Percentiles rank a stretch among this genome's conserved stretches.
Evolutionary conservation across 1,139 yeast species (phyloP).

Genomic region (Yamadazyma jaroonii): DNA sequence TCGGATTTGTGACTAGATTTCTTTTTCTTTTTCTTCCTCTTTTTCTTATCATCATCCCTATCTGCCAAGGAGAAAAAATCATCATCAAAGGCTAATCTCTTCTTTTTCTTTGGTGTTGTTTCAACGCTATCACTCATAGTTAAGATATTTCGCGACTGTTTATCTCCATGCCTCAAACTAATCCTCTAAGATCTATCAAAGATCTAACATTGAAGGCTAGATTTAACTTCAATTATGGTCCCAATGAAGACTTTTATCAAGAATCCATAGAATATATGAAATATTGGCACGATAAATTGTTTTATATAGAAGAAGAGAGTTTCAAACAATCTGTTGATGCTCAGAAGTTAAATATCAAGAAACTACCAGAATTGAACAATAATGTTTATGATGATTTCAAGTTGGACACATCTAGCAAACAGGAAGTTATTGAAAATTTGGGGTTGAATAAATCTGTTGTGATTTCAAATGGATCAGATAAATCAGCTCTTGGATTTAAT

Average conservation of each 20-base stretch:
- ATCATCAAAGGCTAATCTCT: slow-evolving; percentile 26
- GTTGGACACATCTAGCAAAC: not conserved
- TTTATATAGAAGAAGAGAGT: slow-evolving; percentile 27
- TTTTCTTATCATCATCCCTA: slow-evolving; percentile 6
- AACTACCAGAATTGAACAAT: not conserved
- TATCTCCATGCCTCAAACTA: slow-evolving; percentile 6
- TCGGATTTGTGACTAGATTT: not conserved
- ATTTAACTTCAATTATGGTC: slow-evolving; percentile 34
- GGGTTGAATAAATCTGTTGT: not conserved
- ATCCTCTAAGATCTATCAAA: slow-evolving; percentile 9
- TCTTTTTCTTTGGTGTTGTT: slow-evolving; percentile 2
- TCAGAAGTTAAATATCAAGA: not conserved
- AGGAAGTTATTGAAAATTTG: not conserved
- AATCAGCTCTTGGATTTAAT: slow-evolving; percentile 2
- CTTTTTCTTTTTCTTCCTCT: slow-evolving; percentile 8
- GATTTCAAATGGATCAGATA: not conserved
- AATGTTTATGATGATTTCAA: not conserved
- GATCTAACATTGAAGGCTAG: slow-evolving; percentile 34
- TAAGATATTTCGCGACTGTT: slow-evolving; percentile 1
- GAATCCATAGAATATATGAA: slow-evolving; percentile 25
- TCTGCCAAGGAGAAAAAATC: slow-evolving; percentile 30
- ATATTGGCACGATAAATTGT: slow-evolving; percentile 35
- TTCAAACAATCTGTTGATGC: slow-evolving; percentile 8
- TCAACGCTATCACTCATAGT: slow-evolving; percentile 3
- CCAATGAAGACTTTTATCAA: slow-evolving; percentile 28